Percentiles rank a stretch among this genome's conserved stretches.
These are phyloP conservation scores for Brassica juncea DNA, from an alignment of 345 rosid genomes.

Conservation along the genomic window DNA sequence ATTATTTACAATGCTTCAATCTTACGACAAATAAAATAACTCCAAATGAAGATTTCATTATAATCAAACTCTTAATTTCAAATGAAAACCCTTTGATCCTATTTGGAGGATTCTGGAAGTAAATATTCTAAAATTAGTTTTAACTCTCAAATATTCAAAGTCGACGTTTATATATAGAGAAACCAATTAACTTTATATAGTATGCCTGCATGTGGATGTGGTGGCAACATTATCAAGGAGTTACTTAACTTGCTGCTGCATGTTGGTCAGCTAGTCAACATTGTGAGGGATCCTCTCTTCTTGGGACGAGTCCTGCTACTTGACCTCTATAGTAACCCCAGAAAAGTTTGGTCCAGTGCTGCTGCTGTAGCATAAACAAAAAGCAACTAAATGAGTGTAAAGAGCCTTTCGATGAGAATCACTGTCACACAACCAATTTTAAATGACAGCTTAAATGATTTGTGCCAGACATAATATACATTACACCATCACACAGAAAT, in stretches of 20 bases:
- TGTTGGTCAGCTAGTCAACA: constrained; percentile 27
- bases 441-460: not conserved
- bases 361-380: not conserved
- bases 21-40: not conserved
- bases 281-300: constrained; percentile 14
- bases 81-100: not conserved
- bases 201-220: not conserved
- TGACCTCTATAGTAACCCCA: constrained; percentile 20
- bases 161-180: not conserved
- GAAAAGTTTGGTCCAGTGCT: constrained; percentile 16
- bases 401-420: not conserved
- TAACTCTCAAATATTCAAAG: not conserved
- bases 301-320: constrained; percentile 28
- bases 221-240: constrained; percentile 27
- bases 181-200: not conserved
- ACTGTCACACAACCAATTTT: not conserved
- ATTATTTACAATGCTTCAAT: not conserved
- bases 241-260: constrained; percentile 34
- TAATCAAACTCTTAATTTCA: not conserved
- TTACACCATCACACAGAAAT: not conserved
- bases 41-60: not conserved
- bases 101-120: not conserved
- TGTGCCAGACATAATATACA: not conserved
- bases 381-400: not conserved
- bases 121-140: not conserved